Percentiles rank a stretch among this genome's conserved stretches.
Evolutionary conservation across 2,329 filamentous ascomycete species (phyloP).

Genomic region (Coniochaeta ligniaria): DNA sequence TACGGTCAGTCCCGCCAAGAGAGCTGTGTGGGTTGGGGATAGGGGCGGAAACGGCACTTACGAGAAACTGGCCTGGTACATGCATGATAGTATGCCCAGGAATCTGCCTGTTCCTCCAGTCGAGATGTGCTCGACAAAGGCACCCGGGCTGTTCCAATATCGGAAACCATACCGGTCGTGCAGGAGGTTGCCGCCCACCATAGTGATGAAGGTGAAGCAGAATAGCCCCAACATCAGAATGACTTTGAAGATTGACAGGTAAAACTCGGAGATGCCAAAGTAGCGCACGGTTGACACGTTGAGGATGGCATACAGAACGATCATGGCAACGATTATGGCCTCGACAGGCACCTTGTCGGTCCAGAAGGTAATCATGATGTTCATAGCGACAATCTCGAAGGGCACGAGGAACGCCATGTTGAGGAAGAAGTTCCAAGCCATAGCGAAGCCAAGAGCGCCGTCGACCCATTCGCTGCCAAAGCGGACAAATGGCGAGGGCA

Average conservation of each 20-base stretch:
- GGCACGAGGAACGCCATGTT: slow-evolving; percentile 42
- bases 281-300: slow-evolving; percentile 33
- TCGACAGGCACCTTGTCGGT: slow-evolving; percentile 34
- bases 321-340: slow-evolving; percentile 35
- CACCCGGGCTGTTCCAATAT: slow-evolving; percentile 39
- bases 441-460: slow-evolving; percentile 36
- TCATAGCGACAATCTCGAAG: slow-evolving; percentile 43
- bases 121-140: slow-evolving; percentile 46
- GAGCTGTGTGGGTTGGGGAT: no score
- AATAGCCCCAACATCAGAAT: slow-evolving; percentile 22
- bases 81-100: slow-evolving; percentile 55
- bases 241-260: slow-evolving; percentile 33
- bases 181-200: slow-evolving; percentile 33
- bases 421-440: slow-evolving; percentile 43
- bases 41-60: no score
- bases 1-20: slow-evolving; percentile 18
- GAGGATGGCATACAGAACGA: slow-evolving; percentile 32
- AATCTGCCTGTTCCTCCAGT: slow-evolving; percentile 49
- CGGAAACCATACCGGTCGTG: slow-evolving; percentile 26
- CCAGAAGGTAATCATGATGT: slow-evolving; percentile 42
- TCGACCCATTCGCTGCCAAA: slow-evolving; percentile 39
- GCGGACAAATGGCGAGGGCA: slow-evolving; percentile 36
- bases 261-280: slow-evolving; percentile 39
- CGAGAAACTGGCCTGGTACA: slow-evolving; percentile 33
- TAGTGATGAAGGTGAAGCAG: slow-evolving; percentile 34